Percentiles rank a stretch among this genome's conserved stretches.
phyloP scores from a whole-genome alignment of 768 basidiomycete species.

The Neoboletus subvelutipes region DNA sequence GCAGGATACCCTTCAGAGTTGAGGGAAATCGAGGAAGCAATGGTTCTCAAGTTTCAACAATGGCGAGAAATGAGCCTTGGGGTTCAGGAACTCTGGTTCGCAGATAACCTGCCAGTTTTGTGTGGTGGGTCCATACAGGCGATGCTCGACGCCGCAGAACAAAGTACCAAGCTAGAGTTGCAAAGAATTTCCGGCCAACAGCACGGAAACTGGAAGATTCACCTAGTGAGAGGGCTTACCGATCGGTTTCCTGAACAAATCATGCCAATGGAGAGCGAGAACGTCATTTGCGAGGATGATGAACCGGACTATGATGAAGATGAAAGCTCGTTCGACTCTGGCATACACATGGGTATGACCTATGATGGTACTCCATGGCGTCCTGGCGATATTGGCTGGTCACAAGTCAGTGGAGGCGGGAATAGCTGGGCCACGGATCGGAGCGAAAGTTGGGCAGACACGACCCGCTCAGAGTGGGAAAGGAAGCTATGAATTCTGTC shows the following conservation, averaged over 20 bases:
- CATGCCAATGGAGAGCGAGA: constrained; percentile 9
- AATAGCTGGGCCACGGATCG: constrained; percentile 9
- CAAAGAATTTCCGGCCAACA: constrained; percentile 18
- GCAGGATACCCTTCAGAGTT: constrained; percentile 44
- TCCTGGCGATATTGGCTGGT: constrained; percentile 14
- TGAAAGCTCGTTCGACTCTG: constrained; percentile 30
- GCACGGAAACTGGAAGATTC: constrained; percentile 32
- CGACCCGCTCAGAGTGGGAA: background rate
- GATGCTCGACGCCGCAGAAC: constrained; percentile 27
- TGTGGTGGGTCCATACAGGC: constrained; percentile 37
- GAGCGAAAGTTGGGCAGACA: background rate
- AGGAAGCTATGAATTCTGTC: background rate
- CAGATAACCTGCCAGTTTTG: constrained; percentile 33
- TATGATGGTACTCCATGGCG: constrained; percentile 3
- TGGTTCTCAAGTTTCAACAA: constrained; percentile 55
- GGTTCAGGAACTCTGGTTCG: constrained; percentile 47
- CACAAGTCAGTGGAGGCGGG: constrained; percentile 7
- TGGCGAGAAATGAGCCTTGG: constrained; percentile 49
- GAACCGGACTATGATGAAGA: constrained; percentile 18
- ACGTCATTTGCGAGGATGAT: constrained; percentile 20
- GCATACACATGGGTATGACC: constrained; percentile 19
- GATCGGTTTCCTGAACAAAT: constrained; percentile 3
- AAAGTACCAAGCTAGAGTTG: constrained; percentile 25
- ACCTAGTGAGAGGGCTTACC: constrained; percentile 24
- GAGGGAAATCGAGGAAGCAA: constrained; percentile 46